Percentiles rank a stretch among this genome's conserved stretches.
Conservation (phyloP, 2,329 filamentous ascomycete species). For the Beauveria rudraprayagi region DNA sequence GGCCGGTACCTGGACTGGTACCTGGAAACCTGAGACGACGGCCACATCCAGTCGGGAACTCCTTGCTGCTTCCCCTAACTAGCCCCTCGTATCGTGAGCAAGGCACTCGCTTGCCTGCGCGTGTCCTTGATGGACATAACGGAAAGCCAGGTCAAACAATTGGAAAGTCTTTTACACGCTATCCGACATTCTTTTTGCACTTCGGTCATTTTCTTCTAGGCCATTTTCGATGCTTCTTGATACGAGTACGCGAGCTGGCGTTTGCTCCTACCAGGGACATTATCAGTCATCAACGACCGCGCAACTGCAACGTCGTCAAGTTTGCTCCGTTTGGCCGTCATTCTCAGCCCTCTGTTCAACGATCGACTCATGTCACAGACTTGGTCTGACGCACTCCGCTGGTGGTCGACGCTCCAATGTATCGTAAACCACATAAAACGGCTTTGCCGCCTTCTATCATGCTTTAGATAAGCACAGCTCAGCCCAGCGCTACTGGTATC, state of each 20-base stretch:
- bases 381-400: neutral
- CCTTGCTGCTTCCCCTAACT: neutral
- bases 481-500: neutral
- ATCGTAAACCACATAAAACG: neutral
- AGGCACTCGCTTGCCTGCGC: neutral
- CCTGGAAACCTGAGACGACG: constrained; percentile 6
- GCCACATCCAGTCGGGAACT: neutral
- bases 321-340: neutral
- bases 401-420: neutral
- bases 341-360: neutral
- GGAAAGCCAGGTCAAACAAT: neutral
- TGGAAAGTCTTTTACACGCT: neutral
- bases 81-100: neutral
- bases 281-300: neutral
- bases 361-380: constrained; percentile 3
- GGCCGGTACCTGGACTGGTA: neutral
- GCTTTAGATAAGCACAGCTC: neutral
- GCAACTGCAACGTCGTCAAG: neutral
- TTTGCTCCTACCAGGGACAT: neutral
- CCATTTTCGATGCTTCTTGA: neutral
- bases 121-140: neutral
- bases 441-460: neutral
- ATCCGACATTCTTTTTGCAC: no score
- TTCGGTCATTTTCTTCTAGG: no score
- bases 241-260: neutral